phyloP scores from a whole-genome alignment of 2,329 filamentous ascomycete genomes.

The Neonectria sp. region DNA sequence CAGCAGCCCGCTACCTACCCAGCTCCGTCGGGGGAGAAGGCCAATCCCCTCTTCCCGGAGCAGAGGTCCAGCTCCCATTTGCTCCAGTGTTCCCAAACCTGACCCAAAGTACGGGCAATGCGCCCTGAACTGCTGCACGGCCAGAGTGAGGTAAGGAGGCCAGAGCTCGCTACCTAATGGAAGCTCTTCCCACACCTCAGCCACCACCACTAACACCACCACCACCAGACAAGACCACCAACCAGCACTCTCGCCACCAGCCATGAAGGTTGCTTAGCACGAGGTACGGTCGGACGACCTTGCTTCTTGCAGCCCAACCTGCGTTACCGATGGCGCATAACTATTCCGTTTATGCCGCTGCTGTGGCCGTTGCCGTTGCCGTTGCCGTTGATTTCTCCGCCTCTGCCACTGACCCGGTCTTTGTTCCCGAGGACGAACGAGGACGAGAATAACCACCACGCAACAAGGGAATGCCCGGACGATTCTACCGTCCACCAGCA shows the following conservation, averaged over 20 bases:
- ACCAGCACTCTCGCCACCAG: slow-evolving; percentile 34
- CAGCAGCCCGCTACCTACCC: background rate
- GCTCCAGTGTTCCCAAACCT: slow-evolving; percentile 18
- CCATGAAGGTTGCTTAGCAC: slow-evolving; percentile 31
- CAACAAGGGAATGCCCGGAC: slow-evolving; percentile 9
- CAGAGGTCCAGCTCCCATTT: slow-evolving; percentile 12
- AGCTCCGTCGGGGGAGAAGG: slow-evolving; percentile 5
- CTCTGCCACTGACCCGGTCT: background rate
- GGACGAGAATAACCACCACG: slow-evolving; percentile 2
- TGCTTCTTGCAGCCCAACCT: slow-evolving; percentile 43
- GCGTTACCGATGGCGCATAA: slow-evolving; percentile 41
- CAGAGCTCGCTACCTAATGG: slow-evolving; percentile 21
- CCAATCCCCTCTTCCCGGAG: slow-evolving; percentile 6
- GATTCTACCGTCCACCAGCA: slow-evolving; percentile 2
- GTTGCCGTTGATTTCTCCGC: slow-evolving; percentile 17
- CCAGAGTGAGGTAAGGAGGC: slow-evolving; percentile 10
- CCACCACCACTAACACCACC: slow-evolving; percentile 26
- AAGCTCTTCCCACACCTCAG: slow-evolving; percentile 21
- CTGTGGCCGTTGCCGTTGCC: slow-evolving; percentile 23
- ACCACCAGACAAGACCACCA: slow-evolving; percentile 32
- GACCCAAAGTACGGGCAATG: slow-evolving; percentile 17
- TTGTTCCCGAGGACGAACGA: slow-evolving; percentile 14
- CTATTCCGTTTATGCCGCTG: slow-evolving; percentile 29
- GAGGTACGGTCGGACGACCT: slow-evolving; percentile 33
- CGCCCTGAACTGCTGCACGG: slow-evolving; percentile 17